Evolutionary conservation across 768 basidiomycete genomes (phyloP).

Genomic region (Melanogaster broomeanus): DNA sequence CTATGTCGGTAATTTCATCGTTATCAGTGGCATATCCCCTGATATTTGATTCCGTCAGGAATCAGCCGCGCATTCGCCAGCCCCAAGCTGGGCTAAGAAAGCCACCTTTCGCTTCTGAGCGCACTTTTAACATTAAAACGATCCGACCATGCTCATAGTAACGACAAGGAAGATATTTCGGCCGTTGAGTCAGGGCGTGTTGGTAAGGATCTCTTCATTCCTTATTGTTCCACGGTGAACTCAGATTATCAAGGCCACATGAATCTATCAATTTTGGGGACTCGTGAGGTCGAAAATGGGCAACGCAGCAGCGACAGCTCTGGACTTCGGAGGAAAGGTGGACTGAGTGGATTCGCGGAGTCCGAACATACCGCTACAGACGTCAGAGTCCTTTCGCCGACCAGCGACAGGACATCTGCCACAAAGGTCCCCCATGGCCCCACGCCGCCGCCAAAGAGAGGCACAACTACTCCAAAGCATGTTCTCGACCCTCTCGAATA

Average conservation of each 20-base stretch:
- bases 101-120: slow-evolving; percentile 2
- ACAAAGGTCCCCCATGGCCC: neutral
- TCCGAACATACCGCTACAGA: neutral
- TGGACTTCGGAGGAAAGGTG: neutral
- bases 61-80: slow-evolving; percentile 4
- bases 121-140: slow-evolving; percentile 5
- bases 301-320: neutral
- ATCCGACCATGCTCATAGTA: neutral
- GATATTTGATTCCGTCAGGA: slow-evolving; percentile 13
- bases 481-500: slow-evolving; percentile 75
- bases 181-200: slow-evolving; percentile 14
- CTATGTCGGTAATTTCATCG: slow-evolving; percentile 44
- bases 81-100: slow-evolving; percentile 15
- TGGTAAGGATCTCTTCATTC: slow-evolving; percentile 2
- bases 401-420: neutral
- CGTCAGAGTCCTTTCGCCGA: neutral
- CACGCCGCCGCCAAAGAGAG: neutral
- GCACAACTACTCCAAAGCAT: neutral
- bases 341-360: neutral
- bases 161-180: neutral
- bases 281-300: neutral
- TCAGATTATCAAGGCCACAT: neutral
- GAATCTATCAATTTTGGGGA: neutral
- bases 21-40: neutral
- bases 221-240: neutral